Conservation (phyloP, 306 rosid species). For the Fragaria ananassa region DNA sequence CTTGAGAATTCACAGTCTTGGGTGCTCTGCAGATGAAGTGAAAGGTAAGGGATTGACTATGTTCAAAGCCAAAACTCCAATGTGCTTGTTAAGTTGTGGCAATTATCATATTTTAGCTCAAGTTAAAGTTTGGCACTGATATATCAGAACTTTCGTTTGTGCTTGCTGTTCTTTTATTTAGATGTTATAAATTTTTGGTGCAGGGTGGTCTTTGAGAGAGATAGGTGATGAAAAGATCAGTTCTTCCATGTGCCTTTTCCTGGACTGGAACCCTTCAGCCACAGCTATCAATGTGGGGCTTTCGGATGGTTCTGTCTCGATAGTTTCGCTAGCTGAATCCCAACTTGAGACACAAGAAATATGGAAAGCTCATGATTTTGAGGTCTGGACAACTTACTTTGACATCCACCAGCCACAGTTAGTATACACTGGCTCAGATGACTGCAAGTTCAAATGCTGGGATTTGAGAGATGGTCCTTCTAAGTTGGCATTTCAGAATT, state of each 20-base stretch:
- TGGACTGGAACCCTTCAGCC: conserved; percentile 82
- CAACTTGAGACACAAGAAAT: conserved; percentile 47
- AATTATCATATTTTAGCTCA: background rate
- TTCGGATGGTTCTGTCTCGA: conserved; percentile 68
- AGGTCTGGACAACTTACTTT: conserved; percentile 78
- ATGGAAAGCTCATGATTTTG: conserved; percentile 94
- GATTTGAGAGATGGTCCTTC: conserved; percentile 70
- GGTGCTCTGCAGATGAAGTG: conserved; percentile 32
- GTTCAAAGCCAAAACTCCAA: background rate
- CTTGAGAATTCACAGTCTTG: conserved; percentile 61
- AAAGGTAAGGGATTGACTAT: conserved; percentile 54
- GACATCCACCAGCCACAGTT: conserved; percentile 77
- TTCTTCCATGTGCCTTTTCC: conserved; percentile 70
- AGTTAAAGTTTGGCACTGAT: background rate
- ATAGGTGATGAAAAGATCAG: conserved; percentile 49
- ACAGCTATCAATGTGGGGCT: conserved; percentile 68
- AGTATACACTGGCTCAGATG: conserved; percentile 83
- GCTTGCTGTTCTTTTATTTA: background rate
- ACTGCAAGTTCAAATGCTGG: conserved; percentile 84
- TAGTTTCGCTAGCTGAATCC: conserved; percentile 60
- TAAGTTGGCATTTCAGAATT: conserved; percentile 58
- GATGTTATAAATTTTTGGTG: conserved; percentile 25
- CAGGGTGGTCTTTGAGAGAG: conserved; percentile 54
- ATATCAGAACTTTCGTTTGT: background rate
- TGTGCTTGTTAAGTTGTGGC: background rate